Conservation (phyloP, 1,284 basidiomycete genomes). For the Puccinia polysora region DNA sequence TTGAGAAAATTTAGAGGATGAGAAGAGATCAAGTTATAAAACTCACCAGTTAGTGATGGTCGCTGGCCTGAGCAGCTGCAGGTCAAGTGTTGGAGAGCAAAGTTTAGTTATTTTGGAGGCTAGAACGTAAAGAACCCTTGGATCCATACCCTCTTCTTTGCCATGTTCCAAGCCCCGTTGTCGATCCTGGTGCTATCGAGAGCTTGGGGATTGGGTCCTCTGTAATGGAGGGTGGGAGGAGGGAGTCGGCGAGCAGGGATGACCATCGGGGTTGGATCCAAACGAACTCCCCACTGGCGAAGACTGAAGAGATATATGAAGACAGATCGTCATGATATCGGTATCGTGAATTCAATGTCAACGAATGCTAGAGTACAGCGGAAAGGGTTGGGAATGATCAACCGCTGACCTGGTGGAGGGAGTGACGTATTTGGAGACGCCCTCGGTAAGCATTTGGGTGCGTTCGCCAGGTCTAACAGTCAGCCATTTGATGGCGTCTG, state of each 20-base stretch:
- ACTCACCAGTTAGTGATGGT: conserved; percentile 32
- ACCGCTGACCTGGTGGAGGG: conserved; percentile 18
- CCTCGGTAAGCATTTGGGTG: conserved; percentile 27
- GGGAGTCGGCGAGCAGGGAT: conserved; percentile 31
- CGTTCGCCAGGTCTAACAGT: conserved; percentile 38
- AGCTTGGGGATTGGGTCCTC: background rate
- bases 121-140: too few relatives aligned
- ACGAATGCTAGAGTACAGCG: background rate
- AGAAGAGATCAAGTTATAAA: background rate
- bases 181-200: conserved; percentile 2
- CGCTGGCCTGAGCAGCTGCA: conserved; percentile 18
- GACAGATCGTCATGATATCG: too few relatives aligned
- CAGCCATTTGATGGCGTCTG: conserved; percentile 45
- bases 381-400: background rate
- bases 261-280: conserved; percentile 18
- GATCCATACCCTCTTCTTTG: background rate
- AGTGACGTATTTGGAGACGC: conserved; percentile 14
- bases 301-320: too few relatives aligned
- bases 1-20: background rate
- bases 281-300: conserved; percentile 20
- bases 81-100: background rate
- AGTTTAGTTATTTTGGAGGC: too few relatives aligned
- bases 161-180: conserved; percentile 38
- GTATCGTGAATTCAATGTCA: background rate
- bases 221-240: conserved; percentile 27